Conservation (phyloP, 2,329 filamentous ascomycete species). For the Pseudogymnoascus pannorum region DNA sequence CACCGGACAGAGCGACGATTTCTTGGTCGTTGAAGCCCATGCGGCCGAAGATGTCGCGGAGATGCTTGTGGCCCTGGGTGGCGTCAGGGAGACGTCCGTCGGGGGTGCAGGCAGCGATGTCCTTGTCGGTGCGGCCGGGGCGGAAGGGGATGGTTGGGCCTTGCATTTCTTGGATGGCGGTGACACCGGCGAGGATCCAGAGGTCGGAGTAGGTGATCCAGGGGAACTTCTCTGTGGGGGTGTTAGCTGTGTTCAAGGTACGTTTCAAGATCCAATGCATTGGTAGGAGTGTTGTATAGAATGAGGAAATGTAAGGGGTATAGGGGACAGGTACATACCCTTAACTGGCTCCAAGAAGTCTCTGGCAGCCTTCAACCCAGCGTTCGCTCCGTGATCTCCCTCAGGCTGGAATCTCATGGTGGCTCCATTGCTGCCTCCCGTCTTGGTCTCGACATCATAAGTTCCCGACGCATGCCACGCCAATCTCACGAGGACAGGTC, state of each 20-base stretch:
- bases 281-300: neutral
- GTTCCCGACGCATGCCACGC: conserved; percentile 94
- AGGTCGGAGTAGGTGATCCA: conserved; percentile 97
- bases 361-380: conserved; percentile 76
- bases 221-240: conserved; percentile 61
- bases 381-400: conserved; percentile 85
- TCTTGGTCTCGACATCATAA: conserved; percentile 79
- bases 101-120: conserved; percentile 79
- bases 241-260: conserved; percentile 16
- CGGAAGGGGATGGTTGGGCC: conserved; percentile 83
- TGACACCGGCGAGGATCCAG: conserved; percentile 84
- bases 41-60: conserved; percentile 86
- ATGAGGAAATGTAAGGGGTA: neutral
- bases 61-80: conserved; percentile 67
- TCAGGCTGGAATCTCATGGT: conserved; percentile 96
- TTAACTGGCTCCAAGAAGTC: conserved; percentile 93
- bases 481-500: conserved; percentile 80
- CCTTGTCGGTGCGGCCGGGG: conserved; percentile 74
- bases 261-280: too few species aligned
- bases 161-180: conserved; percentile 90
- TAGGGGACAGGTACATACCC: conserved; percentile 41
- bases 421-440: conserved; percentile 90
- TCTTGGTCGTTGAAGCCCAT: conserved; percentile 98
- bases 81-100: conserved; percentile 87
- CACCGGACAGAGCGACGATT: conserved; percentile 83